A percentile compares a stretch with the other conserved stretches of the same genome.
These are phyloP conservation scores for Podospora tetraspora DNA, from an alignment of 495 filamentous ascomycete genomes.

Conservation along the genomic window DNA sequence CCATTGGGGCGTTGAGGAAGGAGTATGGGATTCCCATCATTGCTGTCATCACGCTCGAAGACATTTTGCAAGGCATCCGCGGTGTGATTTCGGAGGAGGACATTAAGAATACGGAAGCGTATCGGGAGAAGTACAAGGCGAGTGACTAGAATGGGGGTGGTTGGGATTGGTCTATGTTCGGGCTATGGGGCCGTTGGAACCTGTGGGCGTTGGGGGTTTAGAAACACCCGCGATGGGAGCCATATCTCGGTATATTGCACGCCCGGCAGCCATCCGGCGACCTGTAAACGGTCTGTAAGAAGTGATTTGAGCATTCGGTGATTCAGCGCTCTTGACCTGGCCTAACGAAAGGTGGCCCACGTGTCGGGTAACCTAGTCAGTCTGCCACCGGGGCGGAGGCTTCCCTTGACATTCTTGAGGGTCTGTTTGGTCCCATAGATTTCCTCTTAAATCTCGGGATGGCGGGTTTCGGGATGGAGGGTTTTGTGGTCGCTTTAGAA, in stretches of 20 bases:
- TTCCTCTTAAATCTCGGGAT: background rate
- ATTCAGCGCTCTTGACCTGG: background rate
- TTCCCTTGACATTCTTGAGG: background rate
- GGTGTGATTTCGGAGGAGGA: conserved; percentile 52
- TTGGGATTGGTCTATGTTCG: background rate
- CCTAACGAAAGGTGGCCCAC: background rate
- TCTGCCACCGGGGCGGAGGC: background rate
- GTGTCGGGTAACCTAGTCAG: background rate
- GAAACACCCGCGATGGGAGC: background rate
- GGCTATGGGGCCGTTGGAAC: background rate
- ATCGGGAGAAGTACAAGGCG: conserved; percentile 66
- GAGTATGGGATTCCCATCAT: conserved; percentile 56
- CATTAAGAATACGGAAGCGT: conserved; percentile 67
- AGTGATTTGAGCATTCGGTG: background rate
- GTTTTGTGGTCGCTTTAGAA: background rate
- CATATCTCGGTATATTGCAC: background rate
- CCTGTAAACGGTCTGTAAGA: background rate
- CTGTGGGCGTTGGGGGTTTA: background rate
- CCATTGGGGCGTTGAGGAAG: conserved; percentile 73
- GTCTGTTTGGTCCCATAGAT: background rate
- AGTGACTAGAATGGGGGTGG: conserved; percentile 41
- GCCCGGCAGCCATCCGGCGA: background rate
- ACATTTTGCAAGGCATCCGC: conserved; percentile 68
- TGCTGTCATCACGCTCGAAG: conserved; percentile 60
- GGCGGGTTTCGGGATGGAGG: too few species aligned